These are phyloP conservation scores for Saccharum spontaneum DNA, from an alignment of 176 grass and related monocot species.

Conservation along the genomic window DNA sequence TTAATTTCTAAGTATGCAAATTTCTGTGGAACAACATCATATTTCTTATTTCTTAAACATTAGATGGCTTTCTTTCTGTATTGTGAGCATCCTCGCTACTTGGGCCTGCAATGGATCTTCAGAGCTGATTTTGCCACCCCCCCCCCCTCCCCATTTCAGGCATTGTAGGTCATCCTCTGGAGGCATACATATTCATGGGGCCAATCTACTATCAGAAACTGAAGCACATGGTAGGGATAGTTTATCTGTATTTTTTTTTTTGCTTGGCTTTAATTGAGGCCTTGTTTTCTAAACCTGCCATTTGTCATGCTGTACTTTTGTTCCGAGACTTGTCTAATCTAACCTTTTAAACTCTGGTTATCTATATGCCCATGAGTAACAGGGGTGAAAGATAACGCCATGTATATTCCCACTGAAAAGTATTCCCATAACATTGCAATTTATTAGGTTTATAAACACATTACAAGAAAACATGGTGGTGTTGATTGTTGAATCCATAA, in stretches of 20 bases:
- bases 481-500: constrained; percentile 6
- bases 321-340: background rate
- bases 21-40: background rate
- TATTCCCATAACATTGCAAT: background rate
- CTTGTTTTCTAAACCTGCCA: background rate
- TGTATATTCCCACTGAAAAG: background rate
- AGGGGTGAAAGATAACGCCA: background rate
- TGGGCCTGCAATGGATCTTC: background rate
- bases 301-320: background rate
- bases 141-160: constrained; percentile 43
- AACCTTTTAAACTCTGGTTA: background rate
- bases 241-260: background rate
- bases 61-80: background rate
- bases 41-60: background rate
- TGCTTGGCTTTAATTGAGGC: background rate
- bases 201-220: constrained; percentile 98
- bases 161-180: constrained; percentile 81
- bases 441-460: background rate
- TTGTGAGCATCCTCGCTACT: too few relatives aligned
- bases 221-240: constrained; percentile 87
- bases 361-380: background rate
- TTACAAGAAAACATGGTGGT: background rate
- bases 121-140: background rate
- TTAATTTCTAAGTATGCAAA: background rate
- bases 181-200: constrained; percentile 98